Conservation (phyloP, 1,284 basidiomycete genomes). For the Ceratobasidium sp. region DNA sequence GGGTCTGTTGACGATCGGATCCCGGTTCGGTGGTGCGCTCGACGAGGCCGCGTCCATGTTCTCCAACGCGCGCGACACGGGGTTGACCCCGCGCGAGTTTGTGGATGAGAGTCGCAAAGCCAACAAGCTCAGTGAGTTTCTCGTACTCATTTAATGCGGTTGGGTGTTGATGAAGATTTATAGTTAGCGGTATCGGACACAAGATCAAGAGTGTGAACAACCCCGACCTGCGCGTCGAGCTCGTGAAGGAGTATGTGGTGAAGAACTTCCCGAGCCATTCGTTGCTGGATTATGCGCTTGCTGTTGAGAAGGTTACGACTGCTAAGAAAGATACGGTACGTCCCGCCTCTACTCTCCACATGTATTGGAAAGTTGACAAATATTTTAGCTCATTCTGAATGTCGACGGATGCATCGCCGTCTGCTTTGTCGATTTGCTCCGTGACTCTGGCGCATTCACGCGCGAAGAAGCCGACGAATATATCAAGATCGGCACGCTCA, state of each 20-base stretch:
- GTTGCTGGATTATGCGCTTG: conserved; percentile 97
- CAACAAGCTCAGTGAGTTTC: conserved; percentile 98
- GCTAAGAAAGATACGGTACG: conserved; percentile 99
- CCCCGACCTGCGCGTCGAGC: conserved; percentile 95
- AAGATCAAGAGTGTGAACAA: conserved; percentile 99
- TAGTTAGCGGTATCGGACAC: conserved; percentile 99
- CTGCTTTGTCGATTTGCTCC: conserved; percentile 96
- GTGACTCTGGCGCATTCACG: conserved; percentile 94
- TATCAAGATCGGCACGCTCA: conserved; percentile 93
- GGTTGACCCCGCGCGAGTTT: conserved; percentile 95
- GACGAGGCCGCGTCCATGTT: conserved; percentile 98
- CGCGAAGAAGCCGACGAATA: conserved; percentile 97
- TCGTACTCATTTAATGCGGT: too few relatives aligned
- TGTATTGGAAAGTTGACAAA: too few relatives aligned
- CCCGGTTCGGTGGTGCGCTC: conserved; percentile 98
- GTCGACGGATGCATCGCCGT: conserved; percentile 98
- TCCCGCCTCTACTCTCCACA: too few relatives aligned
- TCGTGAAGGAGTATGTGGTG: conserved; percentile 96
- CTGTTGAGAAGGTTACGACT: conserved; percentile 97
- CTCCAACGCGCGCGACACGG: conserved; percentile 89
- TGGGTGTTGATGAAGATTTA: too few relatives aligned
- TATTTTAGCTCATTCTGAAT: conserved; percentile 93
- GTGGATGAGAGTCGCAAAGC: conserved; percentile 96
- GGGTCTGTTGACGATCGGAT: conserved; percentile 97
- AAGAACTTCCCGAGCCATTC: conserved; percentile 96